These are phyloP conservation scores for Starmerella geochares DNA, from an alignment of 805 yeast genomes.

Conservation along the genomic window DNA sequence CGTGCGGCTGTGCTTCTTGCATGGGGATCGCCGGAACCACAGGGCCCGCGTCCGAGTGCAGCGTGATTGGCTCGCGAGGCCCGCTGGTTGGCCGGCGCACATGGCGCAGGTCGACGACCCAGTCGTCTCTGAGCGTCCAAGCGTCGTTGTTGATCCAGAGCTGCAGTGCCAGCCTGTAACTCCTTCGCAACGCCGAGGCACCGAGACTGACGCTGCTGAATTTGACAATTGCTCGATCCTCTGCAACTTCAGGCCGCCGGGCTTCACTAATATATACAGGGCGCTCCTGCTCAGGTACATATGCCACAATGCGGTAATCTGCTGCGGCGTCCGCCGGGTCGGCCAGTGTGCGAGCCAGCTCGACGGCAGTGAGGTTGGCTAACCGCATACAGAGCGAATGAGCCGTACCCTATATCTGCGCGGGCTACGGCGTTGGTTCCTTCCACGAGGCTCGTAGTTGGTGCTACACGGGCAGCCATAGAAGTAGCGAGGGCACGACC, in stretches of 20 bases:
- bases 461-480: too few relatives aligned
- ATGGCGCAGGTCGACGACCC: constrained; percentile 17
- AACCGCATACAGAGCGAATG: constrained; percentile 9
- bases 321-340: neutral
- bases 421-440: neutral
- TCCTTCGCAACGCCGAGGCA: constrained; percentile 1
- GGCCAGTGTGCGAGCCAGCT: neutral
- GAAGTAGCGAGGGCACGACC: too few relatives aligned
- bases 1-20: neutral
- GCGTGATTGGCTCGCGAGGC: neutral
- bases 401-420: neutral
- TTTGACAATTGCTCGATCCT: neutral
- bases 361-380: constrained; percentile 9
- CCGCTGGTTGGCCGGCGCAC: neutral
- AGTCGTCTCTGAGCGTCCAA: constrained; percentile 10
- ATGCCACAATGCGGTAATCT: constrained; percentile 16
- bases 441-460: neutral
- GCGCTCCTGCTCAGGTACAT: constrained; percentile 13
- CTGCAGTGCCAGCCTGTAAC: constrained; percentile 16
- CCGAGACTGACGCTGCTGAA: constrained; percentile 8
- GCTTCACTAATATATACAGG: constrained; percentile 22
- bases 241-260: neutral
- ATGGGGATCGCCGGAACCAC: neutral
- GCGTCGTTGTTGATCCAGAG: neutral
- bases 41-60: neutral